Evolutionary conservation across 805 yeast genomes (phyloP).

Genomic region (Kregervanrija pseudodelftensis): DNA sequence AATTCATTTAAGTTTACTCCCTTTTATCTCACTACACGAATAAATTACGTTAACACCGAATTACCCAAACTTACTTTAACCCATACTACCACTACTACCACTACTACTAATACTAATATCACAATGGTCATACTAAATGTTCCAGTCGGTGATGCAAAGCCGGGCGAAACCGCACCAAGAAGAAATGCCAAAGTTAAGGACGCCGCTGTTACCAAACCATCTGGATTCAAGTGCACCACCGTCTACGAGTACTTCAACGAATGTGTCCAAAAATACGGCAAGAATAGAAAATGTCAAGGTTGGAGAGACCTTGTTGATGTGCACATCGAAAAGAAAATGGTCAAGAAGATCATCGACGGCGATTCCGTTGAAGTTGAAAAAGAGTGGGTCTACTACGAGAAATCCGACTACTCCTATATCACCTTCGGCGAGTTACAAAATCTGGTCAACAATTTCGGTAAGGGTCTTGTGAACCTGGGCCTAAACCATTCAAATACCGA

Average conservation of each 20-base stretch:
- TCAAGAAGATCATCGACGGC: slow-evolving; percentile 76
- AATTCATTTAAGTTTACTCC: too few relatives aligned
- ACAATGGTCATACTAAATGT: slow-evolving; percentile 6
- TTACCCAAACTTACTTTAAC: too few relatives aligned
- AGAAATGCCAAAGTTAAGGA: slow-evolving; percentile 47
- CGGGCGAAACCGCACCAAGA: slow-evolving; percentile 79
- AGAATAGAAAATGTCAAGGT: slow-evolving; percentile 51
- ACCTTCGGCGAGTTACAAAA: slow-evolving; percentile 51
- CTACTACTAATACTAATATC: too few relatives aligned
- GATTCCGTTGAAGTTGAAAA: slow-evolving; percentile 65
- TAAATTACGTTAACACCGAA: too few relatives aligned
- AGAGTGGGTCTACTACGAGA: slow-evolving; percentile 82
- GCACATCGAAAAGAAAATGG: slow-evolving; percentile 67
- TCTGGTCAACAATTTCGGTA: slow-evolving; percentile 49
- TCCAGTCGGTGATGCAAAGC: slow-evolving; percentile 16
- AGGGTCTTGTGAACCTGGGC: slow-evolving; percentile 73
- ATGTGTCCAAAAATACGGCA: slow-evolving; percentile 47
- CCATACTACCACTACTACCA: too few relatives aligned
- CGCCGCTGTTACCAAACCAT: slow-evolving; percentile 50
- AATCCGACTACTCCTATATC: slow-evolving; percentile 62
- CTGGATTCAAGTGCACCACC: slow-evolving; percentile 55
- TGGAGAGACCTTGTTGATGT: slow-evolving; percentile 71
- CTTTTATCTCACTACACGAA: too few relatives aligned
- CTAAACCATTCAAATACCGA: slow-evolving; percentile 52
- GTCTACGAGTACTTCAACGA: slow-evolving; percentile 64